These are phyloP conservation scores for Saturnispora saitoi DNA, from an alignment of 805 yeast species.

Conservation along the genomic window DNA sequence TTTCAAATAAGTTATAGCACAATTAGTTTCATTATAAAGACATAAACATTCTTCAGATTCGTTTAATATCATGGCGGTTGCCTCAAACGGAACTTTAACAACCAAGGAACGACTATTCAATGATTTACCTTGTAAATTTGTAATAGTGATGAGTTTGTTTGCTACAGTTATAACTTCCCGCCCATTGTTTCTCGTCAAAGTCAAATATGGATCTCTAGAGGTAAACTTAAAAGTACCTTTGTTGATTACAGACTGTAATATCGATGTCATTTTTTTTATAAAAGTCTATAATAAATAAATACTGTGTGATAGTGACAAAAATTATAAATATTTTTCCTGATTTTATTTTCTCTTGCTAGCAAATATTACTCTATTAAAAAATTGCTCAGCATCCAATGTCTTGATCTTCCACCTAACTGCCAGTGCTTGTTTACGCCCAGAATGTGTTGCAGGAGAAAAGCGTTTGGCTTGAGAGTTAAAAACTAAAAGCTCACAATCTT, in stretches of 20 bases:
- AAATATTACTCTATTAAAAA: slow-evolving; percentile 2
- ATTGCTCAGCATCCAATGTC: slow-evolving; percentile 6
- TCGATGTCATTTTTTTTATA: neutral
- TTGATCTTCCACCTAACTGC: slow-evolving; percentile 20
- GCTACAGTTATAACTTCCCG: slow-evolving; percentile 22
- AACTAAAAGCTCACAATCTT: slow-evolving; percentile 47
- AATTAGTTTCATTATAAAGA: slow-evolving; percentile 16
- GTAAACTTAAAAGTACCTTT: slow-evolving; percentile 8
- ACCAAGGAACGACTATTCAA: slow-evolving; percentile 10
- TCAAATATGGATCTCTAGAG: slow-evolving; percentile 14
- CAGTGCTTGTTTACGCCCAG: slow-evolving; percentile 19
- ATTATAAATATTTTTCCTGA: neutral
- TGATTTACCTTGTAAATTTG: slow-evolving; percentile 10
- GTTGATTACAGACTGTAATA: neutral
- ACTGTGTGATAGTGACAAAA: too few relatives aligned
- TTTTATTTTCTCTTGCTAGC: neutral
- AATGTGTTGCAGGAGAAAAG: neutral
- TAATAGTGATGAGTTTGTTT: slow-evolving; percentile 16
- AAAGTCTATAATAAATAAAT: neutral
- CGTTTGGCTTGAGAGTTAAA: slow-evolving; percentile 3
- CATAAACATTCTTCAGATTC: slow-evolving; percentile 23
- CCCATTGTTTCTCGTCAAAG: slow-evolving; percentile 22
- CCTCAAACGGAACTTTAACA: slow-evolving; percentile 19
- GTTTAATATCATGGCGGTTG: slow-evolving; percentile 19
- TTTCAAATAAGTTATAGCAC: slow-evolving; percentile 17